Evolutionary conservation across 148 eudicot genomes (phyloP).

Genomic region (Arbutus unedo): DNA sequence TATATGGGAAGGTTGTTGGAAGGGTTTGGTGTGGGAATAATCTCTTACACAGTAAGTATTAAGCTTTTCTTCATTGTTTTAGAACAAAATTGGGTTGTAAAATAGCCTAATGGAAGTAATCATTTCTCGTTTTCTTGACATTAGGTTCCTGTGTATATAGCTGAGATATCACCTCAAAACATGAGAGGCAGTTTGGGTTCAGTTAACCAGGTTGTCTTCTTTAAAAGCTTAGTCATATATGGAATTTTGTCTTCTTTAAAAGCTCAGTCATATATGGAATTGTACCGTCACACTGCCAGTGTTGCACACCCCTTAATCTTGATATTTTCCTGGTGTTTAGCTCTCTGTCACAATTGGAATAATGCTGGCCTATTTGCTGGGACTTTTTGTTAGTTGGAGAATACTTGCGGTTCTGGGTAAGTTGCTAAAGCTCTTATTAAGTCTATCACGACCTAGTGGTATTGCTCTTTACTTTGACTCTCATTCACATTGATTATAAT

Average conservation of each 20-base stretch:
- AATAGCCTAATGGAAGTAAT: neutral
- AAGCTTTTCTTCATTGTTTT: conserved; percentile 10
- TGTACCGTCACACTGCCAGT: too few species aligned
- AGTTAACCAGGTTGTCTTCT: conserved; percentile 70
- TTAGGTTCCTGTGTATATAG: conserved; percentile 97
- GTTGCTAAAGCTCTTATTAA: neutral
- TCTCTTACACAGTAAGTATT: conserved; percentile 69
- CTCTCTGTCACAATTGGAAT: conserved; percentile 94
- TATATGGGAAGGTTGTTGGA: conserved; percentile 92
- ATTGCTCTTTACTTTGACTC: neutral
- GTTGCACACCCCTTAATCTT: conserved; percentile 6
- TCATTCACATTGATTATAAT: neutral
- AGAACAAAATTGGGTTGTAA: neutral
- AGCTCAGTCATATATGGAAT: neutral
- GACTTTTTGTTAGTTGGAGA: conserved; percentile 88
- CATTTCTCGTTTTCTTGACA: neutral
- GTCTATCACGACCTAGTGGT: neutral
- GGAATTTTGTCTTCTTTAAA: conserved; percentile 10
- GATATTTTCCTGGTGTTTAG: conserved; percentile 32
- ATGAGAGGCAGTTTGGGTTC: conserved; percentile 91
- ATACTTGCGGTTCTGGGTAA: conserved; percentile 83
- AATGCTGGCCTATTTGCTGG: conserved; percentile 84
- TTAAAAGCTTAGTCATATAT: conserved; percentile 7
- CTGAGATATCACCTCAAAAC: conserved; percentile 93
- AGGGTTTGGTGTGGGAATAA: conserved; percentile 97